Conservation (phyloP, 768 basidiomycete genomes). For the Lactarius tabidus region DNA sequence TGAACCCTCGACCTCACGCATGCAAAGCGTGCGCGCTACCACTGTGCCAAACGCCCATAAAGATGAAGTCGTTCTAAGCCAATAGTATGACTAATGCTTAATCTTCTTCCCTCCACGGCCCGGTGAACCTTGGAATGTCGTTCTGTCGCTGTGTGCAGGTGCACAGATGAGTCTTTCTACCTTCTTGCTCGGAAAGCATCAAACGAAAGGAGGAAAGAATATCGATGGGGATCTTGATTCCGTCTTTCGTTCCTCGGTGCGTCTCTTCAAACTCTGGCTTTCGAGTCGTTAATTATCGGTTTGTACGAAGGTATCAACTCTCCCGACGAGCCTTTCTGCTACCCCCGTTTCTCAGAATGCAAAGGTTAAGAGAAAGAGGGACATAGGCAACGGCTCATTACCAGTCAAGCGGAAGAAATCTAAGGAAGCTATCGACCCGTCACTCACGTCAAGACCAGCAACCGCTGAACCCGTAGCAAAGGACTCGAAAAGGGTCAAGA, state of each 20-base stretch:
- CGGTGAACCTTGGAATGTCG: not conserved
- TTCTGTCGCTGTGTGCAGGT: not conserved
- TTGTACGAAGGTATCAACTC: conserved; percentile 5
- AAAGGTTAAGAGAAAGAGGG: conserved; percentile 8
- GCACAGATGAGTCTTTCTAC: conserved; percentile 25
- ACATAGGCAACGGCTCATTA: not conserved
- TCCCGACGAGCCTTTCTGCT: conserved; percentile 5
- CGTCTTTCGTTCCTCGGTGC: conserved; percentile 54
- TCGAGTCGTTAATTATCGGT: not conserved
- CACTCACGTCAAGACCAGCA: not conserved
- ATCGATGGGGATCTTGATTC: conserved; percentile 61
- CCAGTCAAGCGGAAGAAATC: conserved; percentile 21
- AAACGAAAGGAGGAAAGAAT: conserved; percentile 7
- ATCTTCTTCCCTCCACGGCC: not conserved
- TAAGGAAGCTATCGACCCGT: conserved; percentile 22
- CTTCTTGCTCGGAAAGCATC: conserved; percentile 17
- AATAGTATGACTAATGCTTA: not conserved
- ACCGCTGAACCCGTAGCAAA: conserved; percentile 8
- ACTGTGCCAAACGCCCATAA: conserved; percentile 27
- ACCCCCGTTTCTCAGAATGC: conserved; percentile 12
- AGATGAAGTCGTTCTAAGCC: not conserved
- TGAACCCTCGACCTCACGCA: conserved; percentile 29
- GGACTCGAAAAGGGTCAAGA: conserved; percentile 26
- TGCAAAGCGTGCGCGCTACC: conserved; percentile 30
- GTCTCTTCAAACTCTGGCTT: conserved; percentile 24